Conservation (phyloP, 2,329 filamentous ascomycete species). For the Neopestalotiopsis sp. region DNA sequence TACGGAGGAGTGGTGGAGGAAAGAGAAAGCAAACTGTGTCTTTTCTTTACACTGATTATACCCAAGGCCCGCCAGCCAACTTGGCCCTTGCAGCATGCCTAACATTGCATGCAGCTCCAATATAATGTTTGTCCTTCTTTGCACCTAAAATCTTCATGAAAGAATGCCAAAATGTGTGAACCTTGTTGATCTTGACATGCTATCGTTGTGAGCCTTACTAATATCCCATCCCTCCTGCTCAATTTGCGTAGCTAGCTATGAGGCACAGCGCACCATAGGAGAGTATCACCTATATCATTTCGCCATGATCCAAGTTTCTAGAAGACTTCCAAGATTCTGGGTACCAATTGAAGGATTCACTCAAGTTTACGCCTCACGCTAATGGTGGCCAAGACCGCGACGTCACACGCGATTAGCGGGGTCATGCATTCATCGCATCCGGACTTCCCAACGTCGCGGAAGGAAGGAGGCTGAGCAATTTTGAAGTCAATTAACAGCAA, state of each 20-base stretch:
- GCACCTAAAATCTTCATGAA: neutral
- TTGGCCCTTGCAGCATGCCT: constrained; percentile 1
- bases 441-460: neutral
- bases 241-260: no score
- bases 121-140: neutral
- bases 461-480: neutral
- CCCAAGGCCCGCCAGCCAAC: constrained; percentile 14
- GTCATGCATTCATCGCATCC: neutral
- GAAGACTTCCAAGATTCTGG: neutral
- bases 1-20: neutral
- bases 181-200: neutral
- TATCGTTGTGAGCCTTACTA: no score
- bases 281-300: no score
- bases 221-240: no score
- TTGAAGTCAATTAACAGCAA: no score
- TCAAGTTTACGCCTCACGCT: neutral
- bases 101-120: constrained; percentile 2
- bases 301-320: neutral
- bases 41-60: neutral
- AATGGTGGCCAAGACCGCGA: neutral
- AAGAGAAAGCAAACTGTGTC: neutral
- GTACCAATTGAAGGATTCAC: neutral
- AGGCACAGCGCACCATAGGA: no score
- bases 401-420: neutral
- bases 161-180: neutral